Base-by-base conservation (phyloP, 805 yeast genomes). In the Hanseniaspora clermontiae region DNA sequence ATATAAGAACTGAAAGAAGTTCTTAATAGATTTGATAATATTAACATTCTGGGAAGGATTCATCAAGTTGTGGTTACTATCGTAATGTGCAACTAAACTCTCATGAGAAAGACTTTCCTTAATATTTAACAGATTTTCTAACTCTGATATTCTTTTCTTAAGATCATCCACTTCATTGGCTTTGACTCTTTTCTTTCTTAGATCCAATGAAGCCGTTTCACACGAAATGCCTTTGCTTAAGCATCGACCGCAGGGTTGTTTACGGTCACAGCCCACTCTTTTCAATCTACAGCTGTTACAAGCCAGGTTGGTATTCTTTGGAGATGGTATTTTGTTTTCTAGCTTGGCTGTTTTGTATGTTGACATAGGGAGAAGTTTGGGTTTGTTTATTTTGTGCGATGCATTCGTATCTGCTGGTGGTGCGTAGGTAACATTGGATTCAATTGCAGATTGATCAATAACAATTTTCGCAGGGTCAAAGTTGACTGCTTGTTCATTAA, bases 1-100 rank as follows among this genome's bases (percentile, higher is more conserved):
- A 60, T 81, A 81, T 59, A 78, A 76, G 82, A 83, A 80, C n/a
- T 74, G 74, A 64, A 80, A 81, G 64, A 81, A 63, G 55, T 68
- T 67, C 2, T 70, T 68, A n/a, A 69, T 59, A 15, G 70, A 62
- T 49, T 64, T 61, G 12, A 68, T 54, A 15, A 68, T 63, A 34
- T 59, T 59, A 10, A 67, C 64, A 58, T 68, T 70, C 24, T 63
- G 66, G 51, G 65, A 66, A 4, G 67, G 54, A 40, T 56, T 50
- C 32, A 32, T 32, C 14, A 19, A 19, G 12, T 40, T 37, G 15
- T 19, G 20, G 12, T 38, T 43, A n/a, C 12, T 46, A 10, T 14
- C 45, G n/a, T 20, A 12, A 34, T 29, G 20, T 4, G 37, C n/a
- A 10, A 20, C 42, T 7, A 62, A 19, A 61, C 57, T 62, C 59